Evolutionary conservation across 768 basidiomycete genomes (phyloP).

Genomic region (Tephrocybe rancida): DNA sequence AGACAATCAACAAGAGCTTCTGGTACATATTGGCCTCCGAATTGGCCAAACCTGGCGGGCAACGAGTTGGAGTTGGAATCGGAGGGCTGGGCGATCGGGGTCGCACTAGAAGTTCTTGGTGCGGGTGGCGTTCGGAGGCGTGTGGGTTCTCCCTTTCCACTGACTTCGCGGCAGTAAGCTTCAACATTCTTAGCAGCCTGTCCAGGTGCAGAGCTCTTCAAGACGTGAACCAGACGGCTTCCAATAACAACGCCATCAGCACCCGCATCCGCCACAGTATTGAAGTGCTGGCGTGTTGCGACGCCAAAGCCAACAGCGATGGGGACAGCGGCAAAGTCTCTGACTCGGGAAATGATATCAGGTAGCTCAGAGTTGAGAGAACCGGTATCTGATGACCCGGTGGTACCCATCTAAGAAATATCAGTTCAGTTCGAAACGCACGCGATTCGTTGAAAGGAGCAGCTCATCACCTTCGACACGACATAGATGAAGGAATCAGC

Average conservation of each 20-base stretch:
- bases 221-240: slow-evolving; percentile 78
- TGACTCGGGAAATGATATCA: slow-evolving; percentile 81
- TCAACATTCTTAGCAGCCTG: slow-evolving; percentile 57
- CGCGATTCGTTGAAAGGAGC: background rate
- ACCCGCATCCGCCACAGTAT: slow-evolving; percentile 81
- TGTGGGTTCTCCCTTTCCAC: slow-evolving; percentile 40
- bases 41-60: slow-evolving; percentile 89
- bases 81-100: slow-evolving; percentile 26
- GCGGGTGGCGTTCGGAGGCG: slow-evolving; percentile 34
- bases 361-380: slow-evolving; percentile 78
- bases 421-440: slow-evolving; percentile 3
- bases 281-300: slow-evolving; percentile 86
- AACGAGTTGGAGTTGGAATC: slow-evolving; percentile 45
- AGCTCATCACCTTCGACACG: slow-evolving; percentile 81
- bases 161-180: slow-evolving; percentile 75
- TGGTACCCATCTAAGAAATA: slow-evolving; percentile 86
- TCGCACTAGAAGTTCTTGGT: slow-evolving; percentile 26
- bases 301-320: slow-evolving; percentile 98
- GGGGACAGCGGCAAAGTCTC: slow-evolving; percentile 75
- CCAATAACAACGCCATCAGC: slow-evolving; percentile 97
- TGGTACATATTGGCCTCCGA: slow-evolving; percentile 97
- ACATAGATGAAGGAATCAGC: slow-evolving; percentile 98
- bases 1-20: slow-evolving; percentile 95
- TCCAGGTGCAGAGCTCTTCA: slow-evolving; percentile 62
- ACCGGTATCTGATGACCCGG: slow-evolving; percentile 81